These are phyloP conservation scores for Rhododendron ovatum DNA, from an alignment of 148 eudicot genomes.

Conservation along the genomic window DNA sequence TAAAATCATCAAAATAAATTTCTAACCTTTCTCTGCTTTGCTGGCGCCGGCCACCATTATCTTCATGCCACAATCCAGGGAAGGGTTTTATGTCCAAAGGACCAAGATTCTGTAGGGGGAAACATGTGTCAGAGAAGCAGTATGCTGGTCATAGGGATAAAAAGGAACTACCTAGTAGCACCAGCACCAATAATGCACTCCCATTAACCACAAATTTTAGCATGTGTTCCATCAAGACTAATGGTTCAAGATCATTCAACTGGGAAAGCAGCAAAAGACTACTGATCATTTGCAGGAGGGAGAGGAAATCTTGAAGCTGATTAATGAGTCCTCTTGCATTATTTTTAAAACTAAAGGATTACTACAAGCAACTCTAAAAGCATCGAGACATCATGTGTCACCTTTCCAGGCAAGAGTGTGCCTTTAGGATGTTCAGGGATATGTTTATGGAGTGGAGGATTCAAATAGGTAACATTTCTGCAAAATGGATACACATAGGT, in stretches of 20 bases:
- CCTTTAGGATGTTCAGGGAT: conserved; percentile 72
- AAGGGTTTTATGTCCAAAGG: conserved; percentile 75
- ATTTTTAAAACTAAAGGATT: not conserved
- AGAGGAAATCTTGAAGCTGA: not conserved
- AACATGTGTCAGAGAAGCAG: conserved; percentile 1
- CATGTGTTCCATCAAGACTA: not conserved
- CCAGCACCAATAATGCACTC: conserved; percentile 2
- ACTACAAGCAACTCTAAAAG: conserved; percentile 5
- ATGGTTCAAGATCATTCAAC: not conserved
- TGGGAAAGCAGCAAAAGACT: not conserved
- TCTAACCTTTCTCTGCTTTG: conserved; percentile 61
- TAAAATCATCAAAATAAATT: not conserved
- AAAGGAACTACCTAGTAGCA: not conserved
- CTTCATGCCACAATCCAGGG: conserved; percentile 94
- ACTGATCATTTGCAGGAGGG: not conserved
- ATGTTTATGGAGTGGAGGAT: conserved; percentile 68
- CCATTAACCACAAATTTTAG: not conserved
- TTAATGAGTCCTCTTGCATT: not conserved
- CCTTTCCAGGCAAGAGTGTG: conserved; percentile 72
- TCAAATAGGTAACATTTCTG: conserved; percentile 75
- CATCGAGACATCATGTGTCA: conserved; percentile 11
- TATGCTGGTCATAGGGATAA: not conserved
- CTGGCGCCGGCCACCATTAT: conserved; percentile 53
- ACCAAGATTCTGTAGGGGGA: conserved; percentile 48
- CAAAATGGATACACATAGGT: conserved; percentile 19